Percentiles rank a stretch among this genome's conserved stretches.
phyloP scores from a whole-genome alignment of 2,329 filamentous ascomycete genomes.

The Fusarium protoensiforme region DNA sequence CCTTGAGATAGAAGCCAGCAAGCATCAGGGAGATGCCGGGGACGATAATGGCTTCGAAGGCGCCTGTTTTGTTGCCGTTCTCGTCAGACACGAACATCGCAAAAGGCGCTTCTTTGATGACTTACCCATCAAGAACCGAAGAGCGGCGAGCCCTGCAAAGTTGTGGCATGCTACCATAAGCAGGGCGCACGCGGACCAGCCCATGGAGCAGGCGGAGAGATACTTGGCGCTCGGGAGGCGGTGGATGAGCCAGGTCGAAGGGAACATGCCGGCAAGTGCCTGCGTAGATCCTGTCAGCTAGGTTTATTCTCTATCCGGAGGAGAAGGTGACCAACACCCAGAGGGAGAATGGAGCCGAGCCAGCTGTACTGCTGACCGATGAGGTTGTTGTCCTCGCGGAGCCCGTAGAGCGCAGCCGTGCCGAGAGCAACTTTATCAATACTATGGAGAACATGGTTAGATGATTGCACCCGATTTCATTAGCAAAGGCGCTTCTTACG shows the following conservation, averaged over 20 bases:
- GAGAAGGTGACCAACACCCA: not conserved
- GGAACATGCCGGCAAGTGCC: slow-evolving; percentile 12
- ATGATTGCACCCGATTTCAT: not conserved
- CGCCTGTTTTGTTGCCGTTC: not conserved
- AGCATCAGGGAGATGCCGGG: slow-evolving; percentile 7
- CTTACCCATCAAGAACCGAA: slow-evolving; percentile 16
- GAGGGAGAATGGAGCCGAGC: slow-evolving; percentile 12
- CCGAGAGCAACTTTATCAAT: slow-evolving; percentile 19
- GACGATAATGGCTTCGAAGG: slow-evolving; percentile 14
- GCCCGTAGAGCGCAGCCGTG: slow-evolving; percentile 10
- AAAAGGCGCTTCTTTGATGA: not conserved
- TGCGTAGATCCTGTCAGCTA: not conserved
- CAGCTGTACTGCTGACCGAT: slow-evolving; percentile 19
- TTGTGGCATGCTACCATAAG: slow-evolving; percentile 10
- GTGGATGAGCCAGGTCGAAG: slow-evolving; percentile 14
- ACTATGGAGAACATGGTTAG: not conserved
- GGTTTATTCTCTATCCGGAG: not conserved
- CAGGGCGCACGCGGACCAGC: slow-evolving; percentile 7
- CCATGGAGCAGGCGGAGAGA: slow-evolving; percentile 9
- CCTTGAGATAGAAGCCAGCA: slow-evolving; percentile 5
- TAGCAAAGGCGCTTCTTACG: not conserved
- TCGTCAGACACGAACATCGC: not conserved
- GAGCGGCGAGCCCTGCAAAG: not conserved
- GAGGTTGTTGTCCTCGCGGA: slow-evolving; percentile 13
- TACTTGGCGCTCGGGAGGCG: slow-evolving; percentile 14